These are phyloP conservation scores for Saitozyma sp. DNA, from an alignment of 768 basidiomycete genomes.

Conservation along the genomic window DNA sequence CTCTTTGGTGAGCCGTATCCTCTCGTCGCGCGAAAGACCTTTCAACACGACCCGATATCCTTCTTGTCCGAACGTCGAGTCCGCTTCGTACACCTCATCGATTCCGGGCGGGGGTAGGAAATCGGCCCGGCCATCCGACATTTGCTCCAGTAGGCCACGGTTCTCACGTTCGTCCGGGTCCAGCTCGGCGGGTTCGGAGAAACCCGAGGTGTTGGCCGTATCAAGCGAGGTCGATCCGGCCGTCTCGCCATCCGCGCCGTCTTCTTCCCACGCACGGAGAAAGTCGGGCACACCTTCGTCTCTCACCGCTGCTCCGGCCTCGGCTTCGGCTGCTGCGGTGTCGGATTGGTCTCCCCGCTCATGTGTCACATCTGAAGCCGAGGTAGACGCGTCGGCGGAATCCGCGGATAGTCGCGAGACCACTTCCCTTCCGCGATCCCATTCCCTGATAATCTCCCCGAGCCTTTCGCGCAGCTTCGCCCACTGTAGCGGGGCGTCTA, in stretches of 20 bases:
- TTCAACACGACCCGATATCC: background rate
- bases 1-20: constrained; percentile 30
- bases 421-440: constrained; percentile 41
- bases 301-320: background rate
- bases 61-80: background rate
- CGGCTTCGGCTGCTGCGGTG: background rate
- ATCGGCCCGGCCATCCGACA: constrained; percentile 8
- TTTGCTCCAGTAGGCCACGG: no score
- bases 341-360: background rate
- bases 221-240: constrained; percentile 6
- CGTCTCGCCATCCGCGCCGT: background rate
- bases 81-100: constrained; percentile 41
- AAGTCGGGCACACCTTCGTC: constrained; percentile 4
- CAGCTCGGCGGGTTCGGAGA: constrained; percentile 5
- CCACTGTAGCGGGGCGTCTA: constrained; percentile 17
- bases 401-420: constrained; percentile 11
- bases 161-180: background rate
- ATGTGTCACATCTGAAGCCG: background rate
- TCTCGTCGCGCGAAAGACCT: constrained; percentile 35
- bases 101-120: constrained; percentile 32
- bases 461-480: constrained; percentile 27
- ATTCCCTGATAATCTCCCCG: constrained; percentile 36
- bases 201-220: background rate
- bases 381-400: background rate
- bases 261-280: constrained; percentile 13